Evolutionary conservation across 345 rosid genomes (phyloP).

Genomic region (Aquilaria sinensis): DNA sequence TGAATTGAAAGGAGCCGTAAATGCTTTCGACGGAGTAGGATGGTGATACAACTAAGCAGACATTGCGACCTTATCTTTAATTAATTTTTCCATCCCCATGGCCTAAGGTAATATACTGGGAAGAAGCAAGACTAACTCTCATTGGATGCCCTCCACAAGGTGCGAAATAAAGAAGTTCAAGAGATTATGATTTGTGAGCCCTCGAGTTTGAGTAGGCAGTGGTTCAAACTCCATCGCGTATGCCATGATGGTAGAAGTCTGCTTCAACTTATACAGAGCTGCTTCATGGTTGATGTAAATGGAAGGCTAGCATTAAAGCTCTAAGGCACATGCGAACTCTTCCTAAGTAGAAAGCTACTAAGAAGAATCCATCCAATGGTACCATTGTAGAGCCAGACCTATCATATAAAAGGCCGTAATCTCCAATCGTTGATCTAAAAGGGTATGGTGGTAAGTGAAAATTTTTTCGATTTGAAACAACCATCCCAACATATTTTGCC

Average conservation of each 20-base stretch:
- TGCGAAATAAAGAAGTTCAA: background rate
- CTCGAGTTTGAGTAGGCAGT: background rate
- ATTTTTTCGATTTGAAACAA: too few relatives aligned
- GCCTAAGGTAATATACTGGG: background rate
- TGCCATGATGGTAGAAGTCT: background rate
- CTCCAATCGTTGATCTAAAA: too few relatives aligned
- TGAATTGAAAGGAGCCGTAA: too few relatives aligned
- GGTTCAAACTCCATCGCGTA: background rate
- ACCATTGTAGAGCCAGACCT: too few relatives aligned
- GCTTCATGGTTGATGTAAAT: background rate
- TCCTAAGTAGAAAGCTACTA: too few relatives aligned
- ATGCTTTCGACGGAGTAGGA: too few relatives aligned
- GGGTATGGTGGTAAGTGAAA: too few relatives aligned
- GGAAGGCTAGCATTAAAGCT: background rate
- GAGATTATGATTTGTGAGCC: background rate
- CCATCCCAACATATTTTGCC: too few relatives aligned
- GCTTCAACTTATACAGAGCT: background rate
- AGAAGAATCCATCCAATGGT: too few relatives aligned
- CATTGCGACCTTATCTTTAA: background rate
- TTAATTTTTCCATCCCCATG: background rate
- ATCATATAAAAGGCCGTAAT: too few relatives aligned
- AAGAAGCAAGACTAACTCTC: background rate
- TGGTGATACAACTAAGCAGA: too few relatives aligned
- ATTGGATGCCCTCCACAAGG: background rate
- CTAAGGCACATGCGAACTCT: background rate